These are phyloP conservation scores for Termitomyces bulborhizus DNA, from an alignment of 768 basidiomycete genomes.

Conservation along the genomic window DNA sequence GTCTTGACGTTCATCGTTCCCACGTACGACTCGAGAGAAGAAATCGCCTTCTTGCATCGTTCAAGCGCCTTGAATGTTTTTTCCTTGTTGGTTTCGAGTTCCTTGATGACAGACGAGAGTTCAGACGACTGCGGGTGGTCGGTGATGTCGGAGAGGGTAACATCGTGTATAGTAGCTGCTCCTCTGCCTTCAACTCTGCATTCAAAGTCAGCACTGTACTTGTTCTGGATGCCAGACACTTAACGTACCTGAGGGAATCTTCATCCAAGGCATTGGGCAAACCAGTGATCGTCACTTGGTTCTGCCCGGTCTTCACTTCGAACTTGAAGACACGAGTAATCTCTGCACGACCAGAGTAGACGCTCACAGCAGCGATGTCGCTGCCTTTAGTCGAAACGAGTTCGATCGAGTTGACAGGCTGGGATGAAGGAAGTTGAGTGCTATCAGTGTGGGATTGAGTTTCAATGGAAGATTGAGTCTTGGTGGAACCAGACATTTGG, in stretches of 20 bases:
- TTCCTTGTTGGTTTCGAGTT: constrained; percentile 20
- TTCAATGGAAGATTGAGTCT: not conserved
- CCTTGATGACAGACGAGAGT: constrained; percentile 21
- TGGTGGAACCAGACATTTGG: not conserved
- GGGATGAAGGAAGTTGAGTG: not conserved
- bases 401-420: constrained; percentile 18
- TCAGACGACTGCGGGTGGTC: constrained; percentile 13
- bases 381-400: constrained; percentile 25
- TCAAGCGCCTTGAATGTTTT: constrained; percentile 22
- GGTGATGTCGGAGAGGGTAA: constrained; percentile 23
- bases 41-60: constrained; percentile 22
- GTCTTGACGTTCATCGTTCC: constrained; percentile 16
- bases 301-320: constrained; percentile 30
- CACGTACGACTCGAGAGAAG: constrained; percentile 19
- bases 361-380: constrained; percentile 31
- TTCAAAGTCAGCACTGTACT: not conserved
- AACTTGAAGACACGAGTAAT: constrained; percentile 34
- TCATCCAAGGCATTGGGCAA: constrained; percentile 30
- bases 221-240: no score
- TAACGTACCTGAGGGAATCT: constrained; percentile 33
- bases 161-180: constrained; percentile 41
- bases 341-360: constrained; percentile 37
- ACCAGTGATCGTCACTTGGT: constrained; percentile 32
- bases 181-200: constrained; percentile 39
- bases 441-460: no score